These are phyloP conservation scores for Hanseniaspora uvarum DNA, from an alignment of 1,139 yeast genomes.

Conservation along the genomic window DNA sequence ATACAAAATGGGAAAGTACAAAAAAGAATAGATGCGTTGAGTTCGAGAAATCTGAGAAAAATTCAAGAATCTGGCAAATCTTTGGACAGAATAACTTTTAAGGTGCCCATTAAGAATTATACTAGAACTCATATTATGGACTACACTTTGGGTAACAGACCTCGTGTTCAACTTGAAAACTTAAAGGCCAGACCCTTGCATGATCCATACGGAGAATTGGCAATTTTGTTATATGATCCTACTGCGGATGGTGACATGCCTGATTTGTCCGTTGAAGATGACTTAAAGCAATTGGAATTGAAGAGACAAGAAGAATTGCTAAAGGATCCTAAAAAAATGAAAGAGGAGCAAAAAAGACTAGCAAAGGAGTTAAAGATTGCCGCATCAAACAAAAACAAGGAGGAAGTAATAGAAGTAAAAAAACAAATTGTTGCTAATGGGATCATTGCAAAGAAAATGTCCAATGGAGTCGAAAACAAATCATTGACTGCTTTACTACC, in stretches of 20 bases:
- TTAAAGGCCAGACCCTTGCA: conserved; percentile 67
- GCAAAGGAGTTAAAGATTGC: conserved; percentile 13
- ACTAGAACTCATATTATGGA: conserved; percentile 38
- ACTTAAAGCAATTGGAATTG: conserved; percentile 1
- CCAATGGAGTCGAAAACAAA: conserved; percentile 40
- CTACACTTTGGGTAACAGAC: conserved; percentile 76
- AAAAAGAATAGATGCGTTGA: conserved; percentile 43
- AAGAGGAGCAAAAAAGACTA: conserved; percentile 18
- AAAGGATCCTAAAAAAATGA: conserved; percentile 14
- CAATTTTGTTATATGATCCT: conserved; percentile 91
- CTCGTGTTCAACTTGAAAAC: conserved; percentile 49
- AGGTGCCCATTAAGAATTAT: conserved; percentile 41
- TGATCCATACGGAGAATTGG: conserved; percentile 88
- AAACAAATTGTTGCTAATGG: conserved; percentile 14
- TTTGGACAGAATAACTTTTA: conserved; percentile 34
- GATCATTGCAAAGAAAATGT: conserved; percentile 22
- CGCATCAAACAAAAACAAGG: neutral
- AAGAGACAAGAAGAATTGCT: neutral
- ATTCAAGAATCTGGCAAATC: conserved; percentile 24
- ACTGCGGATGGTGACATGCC: conserved; percentile 49
- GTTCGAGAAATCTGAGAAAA: conserved; percentile 36
- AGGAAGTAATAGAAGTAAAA: conserved; percentile 6
- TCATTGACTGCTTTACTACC: conserved; percentile 78
- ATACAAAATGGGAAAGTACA: conserved; percentile 20
- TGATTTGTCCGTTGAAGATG: conserved; percentile 19